Evolutionary conservation across 352 stramenopile species (phyloP).

Genomic region (Globisporangium paroecandrum): DNA sequence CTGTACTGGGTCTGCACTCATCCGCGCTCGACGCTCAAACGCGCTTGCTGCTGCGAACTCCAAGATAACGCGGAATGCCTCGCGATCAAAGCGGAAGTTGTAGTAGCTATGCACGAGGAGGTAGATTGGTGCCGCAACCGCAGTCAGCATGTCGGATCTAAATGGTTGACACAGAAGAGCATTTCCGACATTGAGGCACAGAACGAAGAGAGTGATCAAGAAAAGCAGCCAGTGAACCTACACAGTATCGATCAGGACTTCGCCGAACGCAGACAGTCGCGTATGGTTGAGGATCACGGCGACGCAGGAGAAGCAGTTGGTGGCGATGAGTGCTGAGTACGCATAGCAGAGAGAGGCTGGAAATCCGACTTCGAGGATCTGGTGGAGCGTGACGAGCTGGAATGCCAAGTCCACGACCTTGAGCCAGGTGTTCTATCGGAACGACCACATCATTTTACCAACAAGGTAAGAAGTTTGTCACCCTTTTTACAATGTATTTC

Average conservation of each 20-base stretch:
- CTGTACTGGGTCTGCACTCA: slow-evolving; percentile 25
- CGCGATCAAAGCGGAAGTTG: slow-evolving; percentile 33
- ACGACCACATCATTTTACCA: too few species aligned
- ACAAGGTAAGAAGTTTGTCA: neutral
- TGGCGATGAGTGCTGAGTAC: slow-evolving; percentile 16
- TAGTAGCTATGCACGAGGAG: slow-evolving; percentile 23
- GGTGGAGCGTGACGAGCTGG: slow-evolving; percentile 18
- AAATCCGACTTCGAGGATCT: slow-evolving; percentile 25
- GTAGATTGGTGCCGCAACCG: slow-evolving; percentile 25
- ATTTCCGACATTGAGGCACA: neutral
- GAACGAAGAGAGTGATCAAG: too few species aligned
- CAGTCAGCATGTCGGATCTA: slow-evolving; percentile 29
- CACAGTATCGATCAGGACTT: slow-evolving; percentile 30
- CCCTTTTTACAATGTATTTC: neutral
- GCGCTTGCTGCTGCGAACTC: slow-evolving; percentile 14
- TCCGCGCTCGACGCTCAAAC: slow-evolving; percentile 28
- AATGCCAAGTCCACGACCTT: slow-evolving; percentile 29
- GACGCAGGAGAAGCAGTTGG: slow-evolving; percentile 23
- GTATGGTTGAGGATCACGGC: slow-evolving; percentile 5
- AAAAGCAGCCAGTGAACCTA: neutral
- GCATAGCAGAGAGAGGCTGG: slow-evolving; percentile 12
- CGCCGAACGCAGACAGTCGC: slow-evolving; percentile 17
- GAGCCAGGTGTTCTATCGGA: slow-evolving; percentile 24
- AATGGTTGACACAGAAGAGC: too few species aligned
- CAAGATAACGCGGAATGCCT: slow-evolving; percentile 19